Conservation (phyloP, 495 filamentous ascomycete species). For the Trichoderma gamsii region DNA sequence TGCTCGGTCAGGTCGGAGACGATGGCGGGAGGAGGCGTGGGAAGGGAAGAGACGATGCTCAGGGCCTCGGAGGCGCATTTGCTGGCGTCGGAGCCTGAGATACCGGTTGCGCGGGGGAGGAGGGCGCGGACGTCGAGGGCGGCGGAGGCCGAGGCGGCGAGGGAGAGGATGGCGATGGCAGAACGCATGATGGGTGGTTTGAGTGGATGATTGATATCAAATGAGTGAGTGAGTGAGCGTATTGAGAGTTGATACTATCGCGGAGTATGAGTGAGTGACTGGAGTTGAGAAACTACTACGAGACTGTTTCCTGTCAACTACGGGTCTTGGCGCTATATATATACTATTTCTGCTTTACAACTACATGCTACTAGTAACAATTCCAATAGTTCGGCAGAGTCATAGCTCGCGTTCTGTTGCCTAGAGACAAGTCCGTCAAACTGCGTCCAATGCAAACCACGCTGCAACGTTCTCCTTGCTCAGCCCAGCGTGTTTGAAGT, state of each 20-base stretch:
- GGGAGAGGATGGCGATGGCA: not conserved
- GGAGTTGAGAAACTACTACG: too few species aligned
- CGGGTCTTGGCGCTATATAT: too few species aligned
- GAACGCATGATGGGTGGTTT: not conserved
- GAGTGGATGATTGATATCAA: not conserved
- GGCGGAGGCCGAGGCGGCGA: not conserved
- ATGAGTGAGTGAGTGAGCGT: not conserved
- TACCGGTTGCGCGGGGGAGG: not conserved
- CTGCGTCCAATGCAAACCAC: too few species aligned
- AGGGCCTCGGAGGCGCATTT: conserved; percentile 12
- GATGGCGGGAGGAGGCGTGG: conserved; percentile 18
- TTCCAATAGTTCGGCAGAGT: too few species aligned
- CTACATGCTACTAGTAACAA: too few species aligned
- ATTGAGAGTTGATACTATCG: not conserved
- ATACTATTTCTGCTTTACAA: not conserved
- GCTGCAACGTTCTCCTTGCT: too few species aligned
- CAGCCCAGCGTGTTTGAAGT: too few species aligned
- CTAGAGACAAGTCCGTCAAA: too few species aligned
- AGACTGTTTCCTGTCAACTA: too few species aligned
- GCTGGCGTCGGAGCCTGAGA: not conserved
- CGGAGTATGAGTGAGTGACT: too few species aligned
- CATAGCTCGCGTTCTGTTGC: too few species aligned
- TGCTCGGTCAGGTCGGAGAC: conserved; percentile 6
- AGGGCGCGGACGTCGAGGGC: not conserved
- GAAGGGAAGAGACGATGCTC: not conserved